Percentiles rank a stretch among this genome's conserved stretches.
Conservation (phyloP, 2,329 filamentous ascomycete species). For the Eurotiales sp. region DNA sequence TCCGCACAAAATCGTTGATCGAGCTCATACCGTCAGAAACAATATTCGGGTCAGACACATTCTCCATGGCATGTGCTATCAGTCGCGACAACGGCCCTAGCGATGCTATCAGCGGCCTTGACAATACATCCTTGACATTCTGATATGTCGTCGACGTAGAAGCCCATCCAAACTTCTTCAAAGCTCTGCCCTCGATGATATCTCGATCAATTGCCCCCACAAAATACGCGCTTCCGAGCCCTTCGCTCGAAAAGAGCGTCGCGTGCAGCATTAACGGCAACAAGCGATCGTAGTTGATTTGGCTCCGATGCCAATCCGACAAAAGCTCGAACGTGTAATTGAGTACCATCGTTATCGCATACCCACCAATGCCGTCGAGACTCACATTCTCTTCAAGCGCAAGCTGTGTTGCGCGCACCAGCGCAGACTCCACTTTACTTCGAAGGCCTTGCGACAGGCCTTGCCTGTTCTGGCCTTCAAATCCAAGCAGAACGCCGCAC, state of each 20-base stretch:
- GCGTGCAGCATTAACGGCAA: slow-evolving; percentile 67
- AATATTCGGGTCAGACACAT: slow-evolving; percentile 45
- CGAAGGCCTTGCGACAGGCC: slow-evolving; percentile 63
- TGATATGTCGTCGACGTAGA: slow-evolving; percentile 54
- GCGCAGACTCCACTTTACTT: slow-evolving; percentile 65
- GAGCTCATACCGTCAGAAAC: slow-evolving; percentile 52
- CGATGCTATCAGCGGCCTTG: slow-evolving; percentile 56
- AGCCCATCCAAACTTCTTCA: slow-evolving; percentile 64
- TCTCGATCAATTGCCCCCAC: slow-evolving; percentile 67
- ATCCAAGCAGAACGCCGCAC: slow-evolving; percentile 72
- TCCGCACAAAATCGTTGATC: slow-evolving; percentile 63
- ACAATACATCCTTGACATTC: slow-evolving; percentile 53
- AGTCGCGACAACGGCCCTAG: slow-evolving; percentile 62
- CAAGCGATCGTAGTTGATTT: slow-evolving; percentile 65
- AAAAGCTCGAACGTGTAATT: slow-evolving; percentile 74
- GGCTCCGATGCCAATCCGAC: slow-evolving; percentile 55
- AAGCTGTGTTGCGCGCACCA: slow-evolving; percentile 73
- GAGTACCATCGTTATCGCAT: slow-evolving; percentile 64
- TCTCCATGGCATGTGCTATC: slow-evolving; percentile 59
- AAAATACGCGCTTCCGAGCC: slow-evolving; percentile 73
- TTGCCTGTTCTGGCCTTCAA: slow-evolving; percentile 61
- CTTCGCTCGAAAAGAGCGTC: slow-evolving; percentile 66
- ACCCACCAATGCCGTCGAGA: slow-evolving; percentile 48
- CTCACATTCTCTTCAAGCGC: slow-evolving; percentile 59
- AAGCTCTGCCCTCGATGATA: slow-evolving; percentile 49